Base-by-base conservation (phyloP, 768 basidiomycete genomes). In the Chalciporus sphaerocephalus region DNA sequence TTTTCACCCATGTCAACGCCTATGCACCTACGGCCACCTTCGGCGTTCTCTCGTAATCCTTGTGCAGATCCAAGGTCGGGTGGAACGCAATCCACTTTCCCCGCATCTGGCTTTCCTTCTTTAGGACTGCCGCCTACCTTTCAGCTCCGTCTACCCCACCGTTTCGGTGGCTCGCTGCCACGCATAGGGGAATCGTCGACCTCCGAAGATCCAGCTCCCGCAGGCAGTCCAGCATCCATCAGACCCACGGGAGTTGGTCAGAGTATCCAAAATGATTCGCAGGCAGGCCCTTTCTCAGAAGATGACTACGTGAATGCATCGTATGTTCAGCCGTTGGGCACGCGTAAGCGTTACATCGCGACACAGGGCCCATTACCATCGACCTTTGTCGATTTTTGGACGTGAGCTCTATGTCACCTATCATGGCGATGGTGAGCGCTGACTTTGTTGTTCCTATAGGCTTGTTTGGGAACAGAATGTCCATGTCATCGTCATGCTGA, bases 241-340 rank as follows among this genome's bases (percentile, higher is more conserved):
- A 27, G 24, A 13, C 48, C 54, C 16, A 35, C 5, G 3, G 40
- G 0, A 18, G 37, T 22, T 28, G 44, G 46, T 18, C 3, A 15
- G 7, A 36, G 38, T 24, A 23, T 27, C 18, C 53, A 27, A 5
- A 47, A 35, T 9, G 42, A 44, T 34, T 53, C 42, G n/a, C 55
- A 41, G 36, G 39, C 48, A 44, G 53, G 43, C 33, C 50, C 53
- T 2, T 61, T 65, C 16, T 79, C 82, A 24, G 79, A 78, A 33
- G 85, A 86, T 52, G 94, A 97, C 62, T 97, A 97, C 62, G 84
- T 97, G 65, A 97, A 98, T 60, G 95, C 95, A 9, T 95, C 92
- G 22, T 88, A 85, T 58, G 85, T 98, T 27, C 90, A 90, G 62
- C 92, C 94, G 2, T 68, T 91, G 16, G 85, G 85, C 2, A 94